Conservation (phyloP, 495 filamentous ascomycete genomes). For the Aspergillus nanangensis region DNA sequence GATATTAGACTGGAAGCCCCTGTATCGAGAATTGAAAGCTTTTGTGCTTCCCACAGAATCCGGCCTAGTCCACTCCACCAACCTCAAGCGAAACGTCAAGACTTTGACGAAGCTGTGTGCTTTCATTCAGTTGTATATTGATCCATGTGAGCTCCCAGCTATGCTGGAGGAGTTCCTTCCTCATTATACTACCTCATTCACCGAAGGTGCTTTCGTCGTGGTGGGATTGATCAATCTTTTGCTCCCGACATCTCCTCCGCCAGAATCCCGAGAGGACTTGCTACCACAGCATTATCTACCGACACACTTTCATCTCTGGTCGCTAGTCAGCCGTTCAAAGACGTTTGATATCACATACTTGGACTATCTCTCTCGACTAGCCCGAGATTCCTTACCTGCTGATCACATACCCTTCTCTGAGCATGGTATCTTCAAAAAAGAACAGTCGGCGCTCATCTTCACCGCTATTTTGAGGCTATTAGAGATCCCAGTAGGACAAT, state of each 20-base stretch:
- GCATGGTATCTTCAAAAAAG: conserved; percentile 85
- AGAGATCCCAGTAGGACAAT: conserved; percentile 95
- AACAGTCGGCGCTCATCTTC: conserved; percentile 90
- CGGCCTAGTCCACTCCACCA: conserved; percentile 58
- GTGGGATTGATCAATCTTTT: conserved; percentile 79
- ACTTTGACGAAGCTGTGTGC: conserved; percentile 82
- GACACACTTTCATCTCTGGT: conserved; percentile 95
- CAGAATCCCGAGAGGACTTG: conserved; percentile 62
- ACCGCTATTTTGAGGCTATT: conserved; percentile 84
- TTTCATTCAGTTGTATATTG: conserved; percentile 87
- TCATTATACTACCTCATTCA: conserved; percentile 91
- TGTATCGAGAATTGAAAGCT: conserved; percentile 86
- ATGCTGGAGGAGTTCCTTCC: conserved; percentile 95
- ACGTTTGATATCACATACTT: conserved; percentile 81
- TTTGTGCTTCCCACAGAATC: conserved; percentile 83
- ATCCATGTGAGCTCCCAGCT: conserved; percentile 75
- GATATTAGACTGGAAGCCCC: conserved; percentile 83
- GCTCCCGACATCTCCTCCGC: conserved; percentile 77
- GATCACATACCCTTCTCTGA: conserved; percentile 76
- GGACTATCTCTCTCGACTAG: conserved; percentile 82
- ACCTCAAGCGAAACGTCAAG: conserved; percentile 62
- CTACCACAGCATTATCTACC: conserved; percentile 83
- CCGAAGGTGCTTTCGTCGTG: conserved; percentile 84
- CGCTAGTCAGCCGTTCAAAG: conserved; percentile 84
- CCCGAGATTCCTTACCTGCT: conserved; percentile 73